A percentile compares a stretch with the other conserved stretches of the same genome.
Conservation (phyloP, 2,329 filamentous ascomycete species). For the Emergomyces orientalis region DNA sequence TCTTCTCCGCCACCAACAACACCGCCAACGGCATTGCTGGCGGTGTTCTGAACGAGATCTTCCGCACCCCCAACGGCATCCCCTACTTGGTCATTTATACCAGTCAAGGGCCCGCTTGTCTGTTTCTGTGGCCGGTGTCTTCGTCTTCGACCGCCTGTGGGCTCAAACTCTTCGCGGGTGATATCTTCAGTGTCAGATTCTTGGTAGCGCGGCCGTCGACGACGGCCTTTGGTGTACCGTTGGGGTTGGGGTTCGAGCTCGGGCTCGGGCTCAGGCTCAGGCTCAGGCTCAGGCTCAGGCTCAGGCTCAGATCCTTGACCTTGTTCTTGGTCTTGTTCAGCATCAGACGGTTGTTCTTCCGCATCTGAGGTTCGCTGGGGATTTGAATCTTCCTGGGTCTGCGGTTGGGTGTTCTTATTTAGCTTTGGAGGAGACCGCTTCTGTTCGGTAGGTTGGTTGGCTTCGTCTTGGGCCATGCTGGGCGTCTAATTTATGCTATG, state of each 20-base stretch:
- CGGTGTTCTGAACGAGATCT: conserved; percentile 45
- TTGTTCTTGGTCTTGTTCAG: conserved; percentile 35
- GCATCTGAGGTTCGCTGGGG: conserved; percentile 18
- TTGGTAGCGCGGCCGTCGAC: conserved; percentile 27
- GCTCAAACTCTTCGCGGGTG: conserved; percentile 46
- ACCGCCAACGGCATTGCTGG: conserved; percentile 40
- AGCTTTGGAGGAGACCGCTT: conserved; percentile 18
- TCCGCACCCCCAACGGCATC: conserved; percentile 45
- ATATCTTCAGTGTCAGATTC: conserved; percentile 46
- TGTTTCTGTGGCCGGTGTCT: conserved; percentile 42
- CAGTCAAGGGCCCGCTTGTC: conserved; percentile 41
- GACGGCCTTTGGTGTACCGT: conserved; percentile 29
- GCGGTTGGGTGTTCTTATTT: conserved; percentile 8
- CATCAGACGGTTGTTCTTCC: conserved; percentile 13
- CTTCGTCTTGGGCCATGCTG: conserved; percentile 16
- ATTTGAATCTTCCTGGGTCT: conserved; percentile 16
- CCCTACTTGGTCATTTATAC: conserved; percentile 49
- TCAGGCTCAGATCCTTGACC: conserved; percentile 14
- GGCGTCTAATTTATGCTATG: conserved; percentile 8
- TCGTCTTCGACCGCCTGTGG: conserved; percentile 44
- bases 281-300: conserved; percentile 30
- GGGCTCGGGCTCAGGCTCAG: conserved; percentile 16
- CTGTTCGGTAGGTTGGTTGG: conserved; percentile 19
- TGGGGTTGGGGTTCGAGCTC: conserved; percentile 35
- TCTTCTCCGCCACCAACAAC: conserved; percentile 33